A percentile compares a stretch with the other conserved stretches of the same genome.
Evolutionary conservation across 2,329 filamentous ascomycete genomes (phyloP).

Genomic region (Meredithiella fracta): DNA sequence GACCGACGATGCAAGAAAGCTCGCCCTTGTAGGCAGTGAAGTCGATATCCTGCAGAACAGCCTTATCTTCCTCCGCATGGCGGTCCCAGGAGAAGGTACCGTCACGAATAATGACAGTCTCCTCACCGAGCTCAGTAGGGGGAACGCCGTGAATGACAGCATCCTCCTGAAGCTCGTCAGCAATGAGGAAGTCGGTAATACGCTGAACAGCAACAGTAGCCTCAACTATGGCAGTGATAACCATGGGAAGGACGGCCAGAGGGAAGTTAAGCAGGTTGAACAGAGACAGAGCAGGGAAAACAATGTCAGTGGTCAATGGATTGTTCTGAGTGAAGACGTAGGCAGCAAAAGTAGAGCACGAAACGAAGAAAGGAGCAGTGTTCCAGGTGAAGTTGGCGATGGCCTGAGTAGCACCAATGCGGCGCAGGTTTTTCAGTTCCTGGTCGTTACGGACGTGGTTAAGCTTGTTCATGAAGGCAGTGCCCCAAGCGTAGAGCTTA

Average conservation of each 20-base stretch:
- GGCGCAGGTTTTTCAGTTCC: slow-evolving; percentile 86
- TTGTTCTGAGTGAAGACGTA: slow-evolving; percentile 72
- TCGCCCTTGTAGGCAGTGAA: slow-evolving; percentile 86
- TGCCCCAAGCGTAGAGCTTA: slow-evolving; percentile 95
- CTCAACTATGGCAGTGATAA: slow-evolving; percentile 91
- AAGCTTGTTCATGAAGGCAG: slow-evolving; percentile 92
- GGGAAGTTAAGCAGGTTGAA: slow-evolving; percentile 97
- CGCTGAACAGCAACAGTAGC: slow-evolving; percentile 82
- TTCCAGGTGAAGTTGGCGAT: slow-evolving; percentile 97
- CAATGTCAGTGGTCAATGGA: slow-evolving; percentile 81
- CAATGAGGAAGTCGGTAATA: slow-evolving; percentile 66
- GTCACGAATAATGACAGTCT: slow-evolving; percentile 67
- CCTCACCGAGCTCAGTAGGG: slow-evolving; percentile 63
- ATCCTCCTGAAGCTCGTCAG: slow-evolving; percentile 79
- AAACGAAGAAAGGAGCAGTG: slow-evolving; percentile 91
- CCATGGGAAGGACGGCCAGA: slow-evolving; percentile 86
- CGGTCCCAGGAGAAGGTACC: slow-evolving; percentile 92
- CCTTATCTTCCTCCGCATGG: slow-evolving; percentile 50
- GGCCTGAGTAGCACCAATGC: slow-evolving; percentile 86
- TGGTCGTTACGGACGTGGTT: slow-evolving; percentile 92
- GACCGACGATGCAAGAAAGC: slow-evolving; percentile 78
- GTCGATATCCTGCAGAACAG: slow-evolving; percentile 65
- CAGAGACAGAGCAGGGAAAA: slow-evolving; percentile 82
- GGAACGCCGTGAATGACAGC: slow-evolving; percentile 57
- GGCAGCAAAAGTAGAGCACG: slow-evolving; percentile 87